Evolutionary conservation across 1,284 basidiomycete species (phyloP).

Genomic region (Rhizoctonia solani): DNA sequence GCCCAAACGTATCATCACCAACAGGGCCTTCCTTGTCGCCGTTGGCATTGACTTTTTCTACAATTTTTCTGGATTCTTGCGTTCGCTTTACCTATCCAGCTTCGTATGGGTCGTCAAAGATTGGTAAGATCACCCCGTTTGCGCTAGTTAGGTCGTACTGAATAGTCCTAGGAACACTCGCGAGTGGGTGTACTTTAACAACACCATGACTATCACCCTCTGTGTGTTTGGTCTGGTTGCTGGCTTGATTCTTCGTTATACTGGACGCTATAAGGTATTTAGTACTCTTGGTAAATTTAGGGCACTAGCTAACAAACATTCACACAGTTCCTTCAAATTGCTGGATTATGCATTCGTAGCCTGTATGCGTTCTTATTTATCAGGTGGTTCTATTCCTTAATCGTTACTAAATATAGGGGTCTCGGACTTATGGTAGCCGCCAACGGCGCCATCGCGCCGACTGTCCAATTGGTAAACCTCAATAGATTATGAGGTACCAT

Average conservation of each 20-base stretch:
- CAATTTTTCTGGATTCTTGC: conserved; percentile 63
- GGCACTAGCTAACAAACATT: neutral
- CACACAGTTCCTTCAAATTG: conserved; percentile 19
- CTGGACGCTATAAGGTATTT: conserved; percentile 50
- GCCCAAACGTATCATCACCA: conserved; percentile 47
- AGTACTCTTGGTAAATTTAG: neutral
- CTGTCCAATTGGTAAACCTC: conserved; percentile 34
- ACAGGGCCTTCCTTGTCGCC: conserved; percentile 59
- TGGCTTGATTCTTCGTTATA: conserved; percentile 48
- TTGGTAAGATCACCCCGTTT: conserved; percentile 44
- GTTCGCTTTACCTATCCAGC: conserved; percentile 62
- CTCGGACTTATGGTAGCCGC: conserved; percentile 34
- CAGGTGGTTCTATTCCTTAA: neutral
- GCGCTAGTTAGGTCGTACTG: too few species aligned
- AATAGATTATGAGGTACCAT: conserved; percentile 57
- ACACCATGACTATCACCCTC: conserved; percentile 43
- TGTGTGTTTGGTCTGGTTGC: conserved; percentile 49
- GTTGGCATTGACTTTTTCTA: conserved; percentile 71
- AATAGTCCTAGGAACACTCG: conserved; percentile 36
- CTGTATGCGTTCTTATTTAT: conserved; percentile 29
- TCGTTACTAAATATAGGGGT: neutral
- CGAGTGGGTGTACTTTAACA: conserved; percentile 40
- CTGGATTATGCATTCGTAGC: conserved; percentile 31
- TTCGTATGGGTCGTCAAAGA: conserved; percentile 65
- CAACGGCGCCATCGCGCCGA: conserved; percentile 28